Evolutionary conservation across 805 yeast genomes (phyloP).

Genomic region (Candida adriatica): DNA sequence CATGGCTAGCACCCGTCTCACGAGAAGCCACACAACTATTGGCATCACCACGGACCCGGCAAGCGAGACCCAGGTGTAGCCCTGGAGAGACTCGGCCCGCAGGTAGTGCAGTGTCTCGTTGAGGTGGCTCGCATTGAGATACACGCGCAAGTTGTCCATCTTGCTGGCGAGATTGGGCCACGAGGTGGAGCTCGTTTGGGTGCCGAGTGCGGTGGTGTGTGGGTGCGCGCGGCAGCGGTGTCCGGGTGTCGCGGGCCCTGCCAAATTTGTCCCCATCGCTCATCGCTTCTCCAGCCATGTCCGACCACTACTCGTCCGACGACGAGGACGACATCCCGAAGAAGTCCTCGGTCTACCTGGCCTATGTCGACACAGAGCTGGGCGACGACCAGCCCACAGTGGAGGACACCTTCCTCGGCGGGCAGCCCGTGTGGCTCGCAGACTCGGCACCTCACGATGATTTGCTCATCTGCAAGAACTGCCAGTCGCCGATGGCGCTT

Average conservation of each 20-base stretch:
- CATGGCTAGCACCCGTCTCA: slow-evolving; percentile 9
- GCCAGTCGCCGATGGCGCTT: slow-evolving; percentile 56
- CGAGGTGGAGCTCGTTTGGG: not conserved
- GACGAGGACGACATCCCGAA: slow-evolving; percentile 28
- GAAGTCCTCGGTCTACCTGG: slow-evolving; percentile 43
- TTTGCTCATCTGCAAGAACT: slow-evolving; percentile 56
- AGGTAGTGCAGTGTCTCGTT: slow-evolving; percentile 21
- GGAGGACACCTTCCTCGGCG: slow-evolving; percentile 80
- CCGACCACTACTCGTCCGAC: slow-evolving; percentile 44
- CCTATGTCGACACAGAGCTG: slow-evolving; percentile 58
- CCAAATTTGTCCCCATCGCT: too few species aligned
- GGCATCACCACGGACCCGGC: slow-evolving; percentile 11
- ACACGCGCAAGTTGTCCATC: slow-evolving; percentile 14
- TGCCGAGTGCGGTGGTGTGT: not conserved
- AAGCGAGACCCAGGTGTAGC: slow-evolving; percentile 14
- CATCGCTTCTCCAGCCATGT: slow-evolving; percentile 1
- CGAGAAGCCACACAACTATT: slow-evolving; percentile 7
- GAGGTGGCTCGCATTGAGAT: slow-evolving; percentile 17
- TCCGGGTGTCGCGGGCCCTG: slow-evolving; percentile 4
- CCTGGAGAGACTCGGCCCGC: slow-evolving; percentile 6
- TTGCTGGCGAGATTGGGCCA: not conserved
- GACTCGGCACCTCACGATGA: slow-evolving; percentile 49
- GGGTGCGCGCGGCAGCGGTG: slow-evolving; percentile 1
- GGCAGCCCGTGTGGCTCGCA: slow-evolving; percentile 64
- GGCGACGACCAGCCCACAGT: slow-evolving; percentile 39